phyloP scores from a whole-genome alignment of 345 rosid genomes.

The Populus pruinosa region DNA sequence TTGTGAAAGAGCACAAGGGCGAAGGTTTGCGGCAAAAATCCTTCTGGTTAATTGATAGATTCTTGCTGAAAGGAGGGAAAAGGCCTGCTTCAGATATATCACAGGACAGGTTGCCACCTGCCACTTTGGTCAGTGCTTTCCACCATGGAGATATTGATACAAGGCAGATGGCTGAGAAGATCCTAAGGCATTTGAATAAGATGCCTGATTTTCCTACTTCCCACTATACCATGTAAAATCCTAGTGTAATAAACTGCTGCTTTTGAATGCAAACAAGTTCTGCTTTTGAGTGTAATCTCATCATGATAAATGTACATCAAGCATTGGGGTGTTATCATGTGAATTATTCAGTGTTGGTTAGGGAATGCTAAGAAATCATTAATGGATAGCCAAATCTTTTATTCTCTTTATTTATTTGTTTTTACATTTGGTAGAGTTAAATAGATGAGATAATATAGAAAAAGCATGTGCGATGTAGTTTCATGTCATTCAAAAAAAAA shows the following conservation, averaged over 20 bases:
- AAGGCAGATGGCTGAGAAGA: conserved; percentile 80
- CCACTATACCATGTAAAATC: conserved; percentile 31
- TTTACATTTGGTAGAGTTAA: neutral
- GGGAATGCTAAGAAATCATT: neutral
- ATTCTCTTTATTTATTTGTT: neutral
- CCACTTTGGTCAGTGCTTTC: conserved; percentile 64
- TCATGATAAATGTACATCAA: neutral
- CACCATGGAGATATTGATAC: conserved; percentile 73
- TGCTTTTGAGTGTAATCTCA: neutral
- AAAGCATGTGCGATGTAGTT: neutral
- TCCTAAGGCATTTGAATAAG: conserved; percentile 69
- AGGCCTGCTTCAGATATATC: conserved; percentile 56
- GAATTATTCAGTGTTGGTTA: neutral
- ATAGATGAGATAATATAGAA: neutral
- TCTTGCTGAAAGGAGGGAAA: conserved; percentile 60
- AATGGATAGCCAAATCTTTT: neutral
- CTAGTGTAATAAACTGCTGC: neutral
- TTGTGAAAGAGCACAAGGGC: conserved; percentile 57
- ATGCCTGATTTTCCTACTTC: conserved; percentile 52
- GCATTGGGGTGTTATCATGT: neutral
- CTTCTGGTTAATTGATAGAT: conserved; percentile 81
- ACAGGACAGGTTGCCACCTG: conserved; percentile 60
- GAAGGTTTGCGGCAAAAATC: conserved; percentile 74
- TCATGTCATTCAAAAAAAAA: neutral
- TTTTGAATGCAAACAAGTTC: neutral